These are phyloP conservation scores for Pseudoneurospora amorphoporcata DNA, from an alignment of 495 filamentous ascomycete species.

Conservation along the genomic window DNA sequence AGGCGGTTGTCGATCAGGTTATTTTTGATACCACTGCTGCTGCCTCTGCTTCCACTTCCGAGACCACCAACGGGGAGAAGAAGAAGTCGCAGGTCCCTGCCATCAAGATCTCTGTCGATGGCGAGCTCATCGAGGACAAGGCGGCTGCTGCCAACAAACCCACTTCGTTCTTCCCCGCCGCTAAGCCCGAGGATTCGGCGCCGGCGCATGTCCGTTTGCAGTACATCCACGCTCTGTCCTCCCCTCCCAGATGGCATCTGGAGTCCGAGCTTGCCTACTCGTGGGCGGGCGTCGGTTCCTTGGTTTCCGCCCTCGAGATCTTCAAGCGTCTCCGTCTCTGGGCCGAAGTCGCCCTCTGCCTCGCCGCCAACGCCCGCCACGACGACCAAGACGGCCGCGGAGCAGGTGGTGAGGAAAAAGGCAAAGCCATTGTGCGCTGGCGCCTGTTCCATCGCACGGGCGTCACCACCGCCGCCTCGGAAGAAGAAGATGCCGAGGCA, in stretches of 20 bases:
- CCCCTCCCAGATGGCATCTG: constrained; percentile 84
- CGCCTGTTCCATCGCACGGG: constrained; percentile 61
- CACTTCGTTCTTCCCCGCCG: constrained; percentile 73
- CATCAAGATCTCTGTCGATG: constrained; percentile 27
- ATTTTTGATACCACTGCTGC: constrained; percentile 70
- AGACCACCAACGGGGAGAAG: constrained; percentile 5
- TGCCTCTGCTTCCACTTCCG: constrained; percentile 16
- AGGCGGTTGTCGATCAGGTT: constrained; percentile 92
- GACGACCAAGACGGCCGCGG: constrained; percentile 50
- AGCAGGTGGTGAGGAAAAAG: constrained; percentile 60
- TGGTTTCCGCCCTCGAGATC: constrained; percentile 87
- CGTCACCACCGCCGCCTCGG: constrained; percentile 3
- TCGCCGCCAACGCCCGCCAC: constrained; percentile 41
- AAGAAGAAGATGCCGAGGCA: constrained; percentile 13
- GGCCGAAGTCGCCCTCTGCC: constrained; percentile 91
- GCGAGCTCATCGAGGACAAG: constrained; percentile 6
- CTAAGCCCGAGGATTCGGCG: constrained; percentile 68
- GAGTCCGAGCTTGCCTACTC: constrained; percentile 86
- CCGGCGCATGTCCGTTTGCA: constrained; percentile 62
- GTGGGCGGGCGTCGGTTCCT: constrained; percentile 78
- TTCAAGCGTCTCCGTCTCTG: constrained; percentile 92
- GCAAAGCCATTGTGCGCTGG: constrained; percentile 58
- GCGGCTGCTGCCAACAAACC: constrained; percentile 19
- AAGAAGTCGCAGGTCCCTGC: constrained; percentile 21
- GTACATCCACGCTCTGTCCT: constrained; percentile 72